Base-by-base conservation (phyloP, 345 rosid species). In the Excoecaria cochinchinensis region DNA sequence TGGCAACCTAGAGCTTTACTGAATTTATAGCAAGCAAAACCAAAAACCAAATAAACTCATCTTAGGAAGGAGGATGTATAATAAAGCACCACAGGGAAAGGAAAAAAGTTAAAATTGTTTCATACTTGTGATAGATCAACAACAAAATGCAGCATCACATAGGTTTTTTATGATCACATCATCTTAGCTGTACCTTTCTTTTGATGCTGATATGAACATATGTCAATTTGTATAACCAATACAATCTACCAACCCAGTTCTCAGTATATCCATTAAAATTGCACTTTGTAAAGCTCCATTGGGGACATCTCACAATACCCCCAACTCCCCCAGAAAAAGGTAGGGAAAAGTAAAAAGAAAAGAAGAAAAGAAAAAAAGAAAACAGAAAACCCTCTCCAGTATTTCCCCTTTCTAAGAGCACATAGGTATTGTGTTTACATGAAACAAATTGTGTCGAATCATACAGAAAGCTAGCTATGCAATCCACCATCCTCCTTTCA, bases 111-210 rank as follows among this genome's bases (percentile, higher is more conserved):
- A 65, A 9, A 40, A 31, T 31, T 31, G 31, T 31, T 24, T 47
- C 56, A 67, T 44, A n/a, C 39, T 22, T 47, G 4, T 47, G 6
- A 48, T 31, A 67, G 31, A 48, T 48, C 10, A 67, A 22, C 14
- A 47, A 25, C 56, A 47, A 67, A 51, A 67, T 67, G 40, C 10
- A 47, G 71, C 69, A 67, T 47, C 52, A 22, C 56, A 47, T 65
- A 42, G 16, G 46, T 59, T 31, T 46, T 10, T n/a, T 67, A 50
- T 10, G 14, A 24, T 3, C 21, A 31, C 42, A 25, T 15, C 44
- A 48, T 31, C 40, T 13, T 25, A 16, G 3, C 31, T 1, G 10
- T 8, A 48, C 17, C 69, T 12, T 47, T 48, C 19, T 21, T 19
- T 47, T 44, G 19, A 47, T 47, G 56, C 4, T 22, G 9, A 31